These are phyloP conservation scores for Fomitopsis palustris DNA, from an alignment of 1,284 basidiomycete species.

Conservation along the genomic window DNA sequence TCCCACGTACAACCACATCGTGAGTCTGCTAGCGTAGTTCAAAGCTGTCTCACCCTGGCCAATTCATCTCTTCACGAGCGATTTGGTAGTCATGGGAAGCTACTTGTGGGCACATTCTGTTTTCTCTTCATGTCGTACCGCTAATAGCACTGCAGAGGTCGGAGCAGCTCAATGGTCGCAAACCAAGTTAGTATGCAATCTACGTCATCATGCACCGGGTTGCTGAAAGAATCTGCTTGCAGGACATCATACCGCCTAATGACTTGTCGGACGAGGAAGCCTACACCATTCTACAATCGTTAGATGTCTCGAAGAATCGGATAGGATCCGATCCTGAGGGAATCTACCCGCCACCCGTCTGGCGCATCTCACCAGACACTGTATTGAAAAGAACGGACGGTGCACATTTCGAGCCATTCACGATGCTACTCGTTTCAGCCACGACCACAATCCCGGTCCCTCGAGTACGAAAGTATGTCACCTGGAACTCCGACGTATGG, in stretches of 20 bases:
- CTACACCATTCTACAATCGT: background rate
- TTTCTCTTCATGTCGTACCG: too few relatives aligned
- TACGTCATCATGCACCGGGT: background rate
- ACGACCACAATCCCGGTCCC: constrained; percentile 24
- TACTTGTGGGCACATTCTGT: background rate
- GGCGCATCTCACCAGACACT: background rate
- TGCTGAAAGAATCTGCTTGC: background rate
- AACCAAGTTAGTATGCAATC: background rate
- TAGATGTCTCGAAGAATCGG: background rate
- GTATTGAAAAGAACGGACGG: background rate
- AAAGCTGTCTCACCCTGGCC: background rate
- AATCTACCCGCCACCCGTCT: background rate
- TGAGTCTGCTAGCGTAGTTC: background rate
- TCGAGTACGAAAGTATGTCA: constrained; percentile 15
- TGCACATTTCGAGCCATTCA: background rate
- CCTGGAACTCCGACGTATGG: constrained; percentile 3
- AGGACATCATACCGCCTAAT: background rate
- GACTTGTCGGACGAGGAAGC: background rate
- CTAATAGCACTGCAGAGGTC: background rate
- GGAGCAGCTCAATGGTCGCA: background rate
- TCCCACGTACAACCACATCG: background rate
- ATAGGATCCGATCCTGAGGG: background rate
- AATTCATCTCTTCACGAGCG: background rate
- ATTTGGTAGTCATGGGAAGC: background rate
- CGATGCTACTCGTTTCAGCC: constrained; percentile 12